Conservation (phyloP, 495 filamentous ascomycete genomes). For the Talaromyces ruber region DNA sequence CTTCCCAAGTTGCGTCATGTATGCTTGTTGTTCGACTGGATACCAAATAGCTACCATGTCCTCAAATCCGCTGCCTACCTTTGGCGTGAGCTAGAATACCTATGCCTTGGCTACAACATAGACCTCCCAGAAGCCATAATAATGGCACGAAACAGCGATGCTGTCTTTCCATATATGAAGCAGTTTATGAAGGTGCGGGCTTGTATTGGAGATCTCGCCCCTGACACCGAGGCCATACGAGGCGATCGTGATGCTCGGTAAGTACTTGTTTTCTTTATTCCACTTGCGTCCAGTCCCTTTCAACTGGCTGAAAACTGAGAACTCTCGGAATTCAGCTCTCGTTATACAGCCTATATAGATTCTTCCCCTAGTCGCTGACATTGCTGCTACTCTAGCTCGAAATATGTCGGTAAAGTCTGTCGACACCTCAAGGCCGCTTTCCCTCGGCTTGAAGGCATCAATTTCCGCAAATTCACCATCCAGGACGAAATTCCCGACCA, state of each 20-base stretch:
- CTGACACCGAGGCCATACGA: background rate
- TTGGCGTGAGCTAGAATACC: background rate
- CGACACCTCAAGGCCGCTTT: background rate
- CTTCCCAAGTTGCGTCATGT: background rate
- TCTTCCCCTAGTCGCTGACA: background rate
- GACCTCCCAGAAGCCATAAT: background rate
- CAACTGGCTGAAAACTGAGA: background rate
- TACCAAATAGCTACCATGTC: background rate
- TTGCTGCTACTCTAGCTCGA: background rate
- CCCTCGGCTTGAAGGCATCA: background rate
- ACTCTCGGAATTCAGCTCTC: background rate
- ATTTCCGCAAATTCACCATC: background rate
- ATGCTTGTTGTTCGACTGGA: constrained; percentile 1
- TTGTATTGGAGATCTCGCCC: background rate
- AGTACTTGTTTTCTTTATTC: background rate
- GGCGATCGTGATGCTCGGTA: background rate
- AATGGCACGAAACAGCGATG: background rate
- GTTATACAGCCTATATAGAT: background rate
- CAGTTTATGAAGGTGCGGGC: background rate
- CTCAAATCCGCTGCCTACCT: background rate
- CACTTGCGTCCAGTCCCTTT: background rate
- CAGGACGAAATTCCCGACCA: background rate
- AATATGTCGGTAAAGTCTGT: background rate
- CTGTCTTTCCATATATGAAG: background rate
- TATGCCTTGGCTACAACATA: constrained; percentile 1